Conservation (phyloP, 179 eudicot genomes). For the Vitellaria paradoxa region DNA sequence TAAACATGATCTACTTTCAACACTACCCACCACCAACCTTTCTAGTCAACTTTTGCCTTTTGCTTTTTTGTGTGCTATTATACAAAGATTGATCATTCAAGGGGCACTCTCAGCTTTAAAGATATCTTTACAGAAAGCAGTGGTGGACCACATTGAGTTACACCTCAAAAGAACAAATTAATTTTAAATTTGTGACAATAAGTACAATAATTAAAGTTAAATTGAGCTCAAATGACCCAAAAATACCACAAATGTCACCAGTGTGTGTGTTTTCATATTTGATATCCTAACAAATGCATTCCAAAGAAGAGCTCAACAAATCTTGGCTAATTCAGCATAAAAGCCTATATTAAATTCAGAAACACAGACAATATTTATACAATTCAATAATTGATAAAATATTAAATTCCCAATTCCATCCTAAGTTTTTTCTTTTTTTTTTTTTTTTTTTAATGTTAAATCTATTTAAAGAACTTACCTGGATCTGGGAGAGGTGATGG, state of each 20-base stretch:
- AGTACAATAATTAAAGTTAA: no score
- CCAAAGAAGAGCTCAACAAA: neutral
- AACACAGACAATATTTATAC: neutral
- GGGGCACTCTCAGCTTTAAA: neutral
- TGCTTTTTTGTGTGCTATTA: neutral
- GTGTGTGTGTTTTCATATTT: neutral
- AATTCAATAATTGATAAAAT: neutral
- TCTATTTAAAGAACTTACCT: conserved; percentile 25
- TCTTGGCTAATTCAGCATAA: neutral
- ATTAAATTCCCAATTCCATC: neutral
- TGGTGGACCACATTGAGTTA: neutral
- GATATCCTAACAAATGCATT: neutral
- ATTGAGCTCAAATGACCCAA: neutral
- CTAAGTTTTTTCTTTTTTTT: no score
- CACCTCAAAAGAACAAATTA: neutral
- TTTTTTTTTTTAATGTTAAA: no score
- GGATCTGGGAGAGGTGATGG: conserved; percentile 70
- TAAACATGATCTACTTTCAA: neutral
- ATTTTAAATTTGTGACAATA: no score
- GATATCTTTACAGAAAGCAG: neutral
- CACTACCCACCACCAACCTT: neutral
- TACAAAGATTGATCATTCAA: neutral
- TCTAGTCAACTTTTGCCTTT: neutral
- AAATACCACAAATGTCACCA: neutral
- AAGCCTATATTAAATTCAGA: neutral